Base-by-base conservation (phyloP, 768 basidiomycete species). In the Russula compacta region DNA sequence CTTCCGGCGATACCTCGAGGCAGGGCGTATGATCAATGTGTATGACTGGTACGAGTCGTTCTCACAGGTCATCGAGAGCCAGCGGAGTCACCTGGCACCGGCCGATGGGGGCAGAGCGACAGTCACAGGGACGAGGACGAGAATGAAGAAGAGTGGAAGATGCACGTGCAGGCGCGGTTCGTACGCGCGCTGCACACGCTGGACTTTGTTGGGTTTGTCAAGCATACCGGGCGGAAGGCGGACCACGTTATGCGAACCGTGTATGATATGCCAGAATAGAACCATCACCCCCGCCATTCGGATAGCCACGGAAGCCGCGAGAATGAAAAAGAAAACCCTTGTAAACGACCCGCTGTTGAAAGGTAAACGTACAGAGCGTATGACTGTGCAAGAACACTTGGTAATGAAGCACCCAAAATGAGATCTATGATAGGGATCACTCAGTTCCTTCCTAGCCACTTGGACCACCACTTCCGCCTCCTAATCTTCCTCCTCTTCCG, bases 11-110 rank as follows among this genome's bases (percentile, higher is more conserved):
- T 93, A 91, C 72, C 76, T 85, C 46, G 85, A 91, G 67, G 86
- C 87, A 50, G 89, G 88, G 48, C 85, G 80, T 73, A 81, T 87
- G 81, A 83, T 93, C 72, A 93, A 93, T 68, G 79, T 91, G 2
- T 92, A 88, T 69, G 92, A 94, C 71, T 92, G 90, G 92, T 92
- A 84, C 67, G 84, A 89, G 66, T 81, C 86, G 24, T 94, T 93
- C 70, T 78, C 81, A 36, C 71, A 77, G 21, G 85, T 81, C 36
- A 71, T 92, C 56, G 88, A 89, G 69, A 74, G 73, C 1, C 87
- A 87, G 72, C 71, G 72, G 17, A 58, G 63, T 60, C 68, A 67
- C 10, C 55, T 68, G 54, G 56, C 47, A 12, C 53, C 38, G 29
- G 17, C 29, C n/a, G 42, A 58, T 33, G 35, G 53, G 8, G 54